Base-by-base conservation (phyloP, 106 monocot genomes). In the Triglochin maritima region DNA sequence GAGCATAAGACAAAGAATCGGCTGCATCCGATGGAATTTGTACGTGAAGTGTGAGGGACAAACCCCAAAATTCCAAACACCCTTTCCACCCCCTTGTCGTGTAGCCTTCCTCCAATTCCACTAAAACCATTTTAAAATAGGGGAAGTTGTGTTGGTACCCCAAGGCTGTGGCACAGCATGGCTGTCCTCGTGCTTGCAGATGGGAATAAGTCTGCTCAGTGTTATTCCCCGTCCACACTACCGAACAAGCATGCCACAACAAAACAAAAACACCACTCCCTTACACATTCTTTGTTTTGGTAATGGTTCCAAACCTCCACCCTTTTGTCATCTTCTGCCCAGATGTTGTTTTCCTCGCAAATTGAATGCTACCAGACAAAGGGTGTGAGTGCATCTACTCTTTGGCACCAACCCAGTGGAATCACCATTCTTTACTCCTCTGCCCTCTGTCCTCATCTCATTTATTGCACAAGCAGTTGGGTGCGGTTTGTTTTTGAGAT, bases 241-340 rank as follows among this genome's bases (percentile, higher is more conserved):
- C 13, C 2, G 0, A 49, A 64, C 64, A 64, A 49, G 16, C 64
- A 17, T 6, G 64, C 64, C 64, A 47, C 7, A 64, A 64, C 64
- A 49, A 64, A 64, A 64, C 64, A 64, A 64, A 62, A 64, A 49
- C 47, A 11, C 64, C 64, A 48, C 64, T 64, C 48, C 48, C 64
- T 50, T 64, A 49, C 64, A 64, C 64, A 48, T 64, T 64, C 64
- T 17, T 64, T 50, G 64, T 29, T 64, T 64, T 64, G 64, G 60
- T 16, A 60, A 60, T 47, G 63, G 46, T 44, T 63, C 47, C 63
- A 63, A 64, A 64, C 64, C 5, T 17, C n/a, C 64, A 29, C 12
- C 62, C 11, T 5, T 60, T 60, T 62, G 62, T 62, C 62, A 2
- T 62, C 62, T 62, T 46, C 12, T 45, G 60, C 42, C 60, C 60